A percentile compares a stretch with the other conserved stretches of the same genome.
phyloP scores from a whole-genome alignment of 352 stramenopile species.

The Phytophthora ohioensis region DNA sequence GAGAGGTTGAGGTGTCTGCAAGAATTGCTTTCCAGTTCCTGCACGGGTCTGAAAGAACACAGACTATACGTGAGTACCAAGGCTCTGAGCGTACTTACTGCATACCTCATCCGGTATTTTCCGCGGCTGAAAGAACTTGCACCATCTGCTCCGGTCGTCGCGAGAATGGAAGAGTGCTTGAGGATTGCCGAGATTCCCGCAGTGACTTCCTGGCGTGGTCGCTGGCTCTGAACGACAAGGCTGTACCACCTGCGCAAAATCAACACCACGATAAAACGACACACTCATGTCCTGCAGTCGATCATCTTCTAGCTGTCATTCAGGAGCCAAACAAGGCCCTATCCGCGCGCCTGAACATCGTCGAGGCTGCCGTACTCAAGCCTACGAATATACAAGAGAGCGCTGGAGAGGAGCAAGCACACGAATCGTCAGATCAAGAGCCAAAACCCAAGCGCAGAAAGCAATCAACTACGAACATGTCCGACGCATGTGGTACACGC shows the following conservation, averaged over 20 bases:
- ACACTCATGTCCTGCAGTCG: too few relatives aligned
- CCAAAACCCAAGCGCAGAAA: constrained; percentile 15
- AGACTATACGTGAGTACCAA: constrained; percentile 4
- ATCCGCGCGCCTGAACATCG: neutral
- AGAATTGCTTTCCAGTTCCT: neutral
- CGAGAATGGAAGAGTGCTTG: constrained; percentile 14
- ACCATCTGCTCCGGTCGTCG: neutral
- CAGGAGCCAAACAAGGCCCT: neutral
- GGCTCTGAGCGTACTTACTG: constrained; percentile 3
- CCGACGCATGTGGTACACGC: constrained; percentile 25
- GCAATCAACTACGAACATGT: constrained; percentile 18
- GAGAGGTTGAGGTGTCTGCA: neutral
- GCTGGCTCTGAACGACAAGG: neutral
- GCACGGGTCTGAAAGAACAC: neutral
- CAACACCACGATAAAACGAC: neutral
- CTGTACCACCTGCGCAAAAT: neutral
- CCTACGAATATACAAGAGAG: neutral
- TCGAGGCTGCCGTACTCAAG: constrained; percentile 7
- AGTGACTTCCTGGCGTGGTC: neutral
- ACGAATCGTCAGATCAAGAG: constrained; percentile 7
- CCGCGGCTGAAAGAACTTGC: constrained; percentile 11
- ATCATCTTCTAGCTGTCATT: neutral
- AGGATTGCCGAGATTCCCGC: neutral
- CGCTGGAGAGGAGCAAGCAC: neutral
- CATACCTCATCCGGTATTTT: constrained; percentile 11